phyloP scores from a whole-genome alignment of 345 rosid species.

The Microcos paniculata region DNA sequence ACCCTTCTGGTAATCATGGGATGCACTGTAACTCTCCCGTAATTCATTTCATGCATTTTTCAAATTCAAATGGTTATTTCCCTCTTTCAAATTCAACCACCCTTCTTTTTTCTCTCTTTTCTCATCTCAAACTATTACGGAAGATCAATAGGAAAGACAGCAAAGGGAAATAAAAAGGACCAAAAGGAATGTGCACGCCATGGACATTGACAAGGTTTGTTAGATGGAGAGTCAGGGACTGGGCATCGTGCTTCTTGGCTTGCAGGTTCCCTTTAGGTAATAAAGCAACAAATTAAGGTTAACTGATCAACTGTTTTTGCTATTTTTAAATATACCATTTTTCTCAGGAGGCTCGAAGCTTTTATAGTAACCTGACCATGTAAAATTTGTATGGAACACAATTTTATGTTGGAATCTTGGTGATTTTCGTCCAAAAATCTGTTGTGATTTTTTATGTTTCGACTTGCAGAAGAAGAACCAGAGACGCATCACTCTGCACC shows the following conservation, averaged over 20 bases:
- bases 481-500: slow-evolving; percentile 21
- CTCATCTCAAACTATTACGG: background rate
- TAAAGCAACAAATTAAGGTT: too few relatives aligned
- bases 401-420: background rate
- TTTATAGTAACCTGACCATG: background rate
- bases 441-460: background rate
- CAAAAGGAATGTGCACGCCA: slow-evolving; percentile 37
- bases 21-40: slow-evolving; percentile 37
- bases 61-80: slow-evolving; percentile 45
- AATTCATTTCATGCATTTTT: slow-evolving; percentile 38
- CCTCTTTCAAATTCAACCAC: slow-evolving; percentile 31
- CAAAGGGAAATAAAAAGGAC: background rate
- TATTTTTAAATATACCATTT: background rate
- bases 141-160: background rate
- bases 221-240: slow-evolving; percentile 59
- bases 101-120: background rate
- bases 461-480: slow-evolving; percentile 37
- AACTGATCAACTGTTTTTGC: background rate
- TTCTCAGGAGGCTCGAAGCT: background rate
- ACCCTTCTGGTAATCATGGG: slow-evolving; percentile 33
- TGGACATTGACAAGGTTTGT: slow-evolving; percentile 50
- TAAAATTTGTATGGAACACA: background rate
- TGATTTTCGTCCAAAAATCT: background rate
- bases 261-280: slow-evolving; percentile 55
- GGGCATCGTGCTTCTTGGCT: slow-evolving; percentile 66